Percentiles rank a stretch among this genome's conserved stretches.
phyloP scores from a whole-genome alignment of 371 early-diverging fungal species.

The Syncephalastrum contaminatum region DNA sequence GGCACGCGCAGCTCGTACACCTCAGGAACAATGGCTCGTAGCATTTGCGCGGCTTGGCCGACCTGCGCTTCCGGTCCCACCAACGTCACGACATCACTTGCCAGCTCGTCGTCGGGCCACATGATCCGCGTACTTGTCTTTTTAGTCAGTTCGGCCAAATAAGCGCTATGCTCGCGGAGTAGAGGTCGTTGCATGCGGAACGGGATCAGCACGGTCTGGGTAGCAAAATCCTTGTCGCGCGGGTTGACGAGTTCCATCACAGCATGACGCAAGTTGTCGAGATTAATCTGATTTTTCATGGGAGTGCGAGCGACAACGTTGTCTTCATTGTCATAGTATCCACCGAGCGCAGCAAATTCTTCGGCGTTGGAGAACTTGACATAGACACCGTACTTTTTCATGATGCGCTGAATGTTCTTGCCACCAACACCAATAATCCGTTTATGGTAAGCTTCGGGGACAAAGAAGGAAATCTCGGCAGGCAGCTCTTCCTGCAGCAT shows the following conservation, averaged over 20 bases:
- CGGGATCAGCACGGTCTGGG: constrained; percentile 38
- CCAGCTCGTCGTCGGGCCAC: constrained; percentile 55
- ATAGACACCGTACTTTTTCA: constrained; percentile 95
- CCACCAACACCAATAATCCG: constrained; percentile 94
- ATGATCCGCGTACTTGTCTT: constrained; percentile 51
- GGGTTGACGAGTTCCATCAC: constrained; percentile 75
- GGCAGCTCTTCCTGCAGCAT: constrained; percentile 84
- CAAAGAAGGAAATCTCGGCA: constrained; percentile 83
- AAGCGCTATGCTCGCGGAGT: constrained; percentile 39
- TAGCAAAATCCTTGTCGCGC: constrained; percentile 52
- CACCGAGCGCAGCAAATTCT: constrained; percentile 75
- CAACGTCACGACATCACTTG: constrained; percentile 31
- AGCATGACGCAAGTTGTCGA: constrained; percentile 66
- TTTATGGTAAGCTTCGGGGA: constrained; percentile 90
- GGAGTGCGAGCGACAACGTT: constrained; percentile 91
- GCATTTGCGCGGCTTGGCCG: constrained; percentile 28
- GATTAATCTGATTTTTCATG: constrained; percentile 72
- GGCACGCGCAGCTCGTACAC: constrained; percentile 38
- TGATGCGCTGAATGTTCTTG: constrained; percentile 92
- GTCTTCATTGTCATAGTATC: constrained; percentile 78
- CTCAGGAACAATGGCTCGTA: constrained; percentile 40
- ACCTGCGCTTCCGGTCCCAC: constrained; percentile 47
- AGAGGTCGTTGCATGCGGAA: constrained; percentile 46
- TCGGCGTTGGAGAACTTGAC: constrained; percentile 89
- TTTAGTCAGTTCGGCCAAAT: constrained; percentile 43